A percentile compares a stretch with the other conserved stretches of the same genome.
phyloP scores from a whole-genome alignment of 805 yeast genomes.

The Pichia occidentalis region DNA sequence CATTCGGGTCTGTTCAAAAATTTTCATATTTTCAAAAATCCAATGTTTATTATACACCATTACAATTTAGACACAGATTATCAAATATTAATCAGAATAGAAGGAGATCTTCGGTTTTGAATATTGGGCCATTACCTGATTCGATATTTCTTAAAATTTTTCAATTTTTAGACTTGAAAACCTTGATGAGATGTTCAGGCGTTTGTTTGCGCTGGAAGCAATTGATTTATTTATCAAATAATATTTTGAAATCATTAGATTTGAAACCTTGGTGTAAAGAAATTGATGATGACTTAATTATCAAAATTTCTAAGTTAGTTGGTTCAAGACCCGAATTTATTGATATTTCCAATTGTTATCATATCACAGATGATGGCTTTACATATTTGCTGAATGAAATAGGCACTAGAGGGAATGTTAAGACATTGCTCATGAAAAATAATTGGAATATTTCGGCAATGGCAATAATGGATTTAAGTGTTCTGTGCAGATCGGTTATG shows the following conservation, averaged over 20 bases:
- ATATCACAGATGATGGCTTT: constrained; percentile 70
- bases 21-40: constrained; percentile 18
- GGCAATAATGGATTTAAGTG: constrained; percentile 75
- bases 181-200: constrained; percentile 50
- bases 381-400: constrained; percentile 63
- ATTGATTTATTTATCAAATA: constrained; percentile 49
- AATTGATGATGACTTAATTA: constrained; percentile 51
- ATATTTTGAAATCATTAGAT: constrained; percentile 46
- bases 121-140: constrained; percentile 58
- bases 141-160: constrained; percentile 48
- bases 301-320: constrained; percentile 58
- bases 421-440: constrained; percentile 52
- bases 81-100: constrained; percentile 36
- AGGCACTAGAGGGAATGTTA: constrained; percentile 57
- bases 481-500: constrained; percentile 51
- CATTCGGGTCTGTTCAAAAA: constrained; percentile 23
- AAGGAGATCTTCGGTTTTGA: constrained; percentile 51
- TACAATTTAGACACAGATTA: constrained; percentile 46
- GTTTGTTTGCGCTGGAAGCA: constrained; percentile 68
- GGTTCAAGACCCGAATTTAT: constrained; percentile 59
- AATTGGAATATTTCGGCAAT: constrained; percentile 75
- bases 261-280: constrained; percentile 56
- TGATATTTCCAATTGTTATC: constrained; percentile 68
- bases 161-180: constrained; percentile 45
- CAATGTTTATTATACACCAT: constrained; percentile 48